Evolutionary conservation across 2,329 filamentous ascomycete genomes (phyloP).

Genomic region (Laburnicola sp.): DNA sequence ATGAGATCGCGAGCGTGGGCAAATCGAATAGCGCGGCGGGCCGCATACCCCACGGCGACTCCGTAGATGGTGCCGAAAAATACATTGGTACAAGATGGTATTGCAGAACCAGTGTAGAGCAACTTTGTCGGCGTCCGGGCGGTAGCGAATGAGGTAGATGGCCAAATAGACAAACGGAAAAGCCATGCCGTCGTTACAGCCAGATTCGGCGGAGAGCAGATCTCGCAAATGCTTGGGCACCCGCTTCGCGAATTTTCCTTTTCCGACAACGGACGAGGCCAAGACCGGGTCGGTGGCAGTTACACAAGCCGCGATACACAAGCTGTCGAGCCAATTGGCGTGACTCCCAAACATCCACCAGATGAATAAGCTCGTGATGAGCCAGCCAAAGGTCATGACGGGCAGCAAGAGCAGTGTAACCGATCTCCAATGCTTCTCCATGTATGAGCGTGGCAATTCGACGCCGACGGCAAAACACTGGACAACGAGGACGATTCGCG

Average conservation of each 20-base stretch:
- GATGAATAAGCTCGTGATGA: slow-evolving; percentile 88
- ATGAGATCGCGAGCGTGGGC: slow-evolving; percentile 85
- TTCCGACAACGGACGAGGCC: slow-evolving; percentile 96
- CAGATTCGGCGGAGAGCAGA: slow-evolving; percentile 91
- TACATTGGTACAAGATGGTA: slow-evolving; percentile 91
- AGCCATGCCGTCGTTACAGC: slow-evolving; percentile 99
- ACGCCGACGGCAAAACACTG: slow-evolving; percentile 92
- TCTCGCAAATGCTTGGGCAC: slow-evolving; percentile 97
- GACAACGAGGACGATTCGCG: slow-evolving; percentile 84
- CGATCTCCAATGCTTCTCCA: slow-evolving; percentile 97
- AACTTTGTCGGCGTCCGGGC: slow-evolving; percentile 68
- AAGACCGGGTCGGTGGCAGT: slow-evolving; percentile 96
- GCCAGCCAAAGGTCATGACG: slow-evolving; percentile 97
- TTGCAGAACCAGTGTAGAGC: slow-evolving; percentile 85
- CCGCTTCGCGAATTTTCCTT: slow-evolving; percentile 97
- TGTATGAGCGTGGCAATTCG: slow-evolving; percentile 89
- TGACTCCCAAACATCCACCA: slow-evolving; percentile 81
- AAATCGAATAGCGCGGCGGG: slow-evolving; percentile 84
- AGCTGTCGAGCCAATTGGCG: slow-evolving; percentile 85
- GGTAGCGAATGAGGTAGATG: slow-evolving; percentile 84
- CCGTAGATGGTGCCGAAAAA: slow-evolving; percentile 91
- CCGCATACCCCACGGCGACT: slow-evolving; percentile 83
- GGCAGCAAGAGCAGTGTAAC: slow-evolving; percentile 85
- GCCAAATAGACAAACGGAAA: slow-evolving; percentile 96
- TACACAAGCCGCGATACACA: slow-evolving; percentile 87